Percentiles rank a stretch among this genome's conserved stretches.
phyloP scores from a whole-genome alignment of 2,329 filamentous ascomycete genomes.

The Lasiodiplodia gonubiensis region DNA sequence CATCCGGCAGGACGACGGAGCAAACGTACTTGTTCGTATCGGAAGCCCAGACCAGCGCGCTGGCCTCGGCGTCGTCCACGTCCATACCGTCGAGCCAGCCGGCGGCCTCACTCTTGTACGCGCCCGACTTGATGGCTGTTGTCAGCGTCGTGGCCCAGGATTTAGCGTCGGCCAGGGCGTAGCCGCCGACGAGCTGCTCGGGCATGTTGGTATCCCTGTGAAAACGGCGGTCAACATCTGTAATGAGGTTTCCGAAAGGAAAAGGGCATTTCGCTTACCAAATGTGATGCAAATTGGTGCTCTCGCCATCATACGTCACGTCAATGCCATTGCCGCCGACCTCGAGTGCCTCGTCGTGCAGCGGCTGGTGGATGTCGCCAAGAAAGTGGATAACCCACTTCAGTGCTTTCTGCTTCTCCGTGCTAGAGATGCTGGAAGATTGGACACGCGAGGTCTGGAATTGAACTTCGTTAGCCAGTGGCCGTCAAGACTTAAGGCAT shows the following conservation, averaged over 20 bases:
- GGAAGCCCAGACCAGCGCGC: conserved; percentile 49
- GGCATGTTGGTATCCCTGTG: conserved; percentile 49
- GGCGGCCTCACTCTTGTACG: conserved; percentile 35
- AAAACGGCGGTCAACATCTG: conserved; percentile 36
- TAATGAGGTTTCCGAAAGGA: background rate
- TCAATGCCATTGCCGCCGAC: conserved; percentile 53
- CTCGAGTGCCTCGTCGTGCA: conserved; percentile 61
- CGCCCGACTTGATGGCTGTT: conserved; percentile 46
- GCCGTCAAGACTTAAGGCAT: background rate
- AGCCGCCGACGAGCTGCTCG: conserved; percentile 50
- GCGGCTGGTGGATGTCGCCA: conserved; percentile 76
- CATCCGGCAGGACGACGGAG: conserved; percentile 48
- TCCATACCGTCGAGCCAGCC: conserved; percentile 48
- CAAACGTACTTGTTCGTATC: conserved; percentile 54
- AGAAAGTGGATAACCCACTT: conserved; percentile 62
- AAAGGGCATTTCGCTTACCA: background rate
- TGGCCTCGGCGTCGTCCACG: conserved; percentile 42
- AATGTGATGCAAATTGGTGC: conserved; percentile 40
- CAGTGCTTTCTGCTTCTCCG: conserved; percentile 52
- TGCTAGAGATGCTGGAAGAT: conserved; percentile 37
- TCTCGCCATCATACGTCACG: conserved; percentile 49
- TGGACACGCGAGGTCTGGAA: conserved; percentile 47
- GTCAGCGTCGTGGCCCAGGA: conserved; percentile 48
- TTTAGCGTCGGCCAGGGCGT: conserved; percentile 45
- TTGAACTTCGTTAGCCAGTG: background rate